Conservation (phyloP, 139 green algal genomes). For the Mesotaenium endlicherianum region DNA sequence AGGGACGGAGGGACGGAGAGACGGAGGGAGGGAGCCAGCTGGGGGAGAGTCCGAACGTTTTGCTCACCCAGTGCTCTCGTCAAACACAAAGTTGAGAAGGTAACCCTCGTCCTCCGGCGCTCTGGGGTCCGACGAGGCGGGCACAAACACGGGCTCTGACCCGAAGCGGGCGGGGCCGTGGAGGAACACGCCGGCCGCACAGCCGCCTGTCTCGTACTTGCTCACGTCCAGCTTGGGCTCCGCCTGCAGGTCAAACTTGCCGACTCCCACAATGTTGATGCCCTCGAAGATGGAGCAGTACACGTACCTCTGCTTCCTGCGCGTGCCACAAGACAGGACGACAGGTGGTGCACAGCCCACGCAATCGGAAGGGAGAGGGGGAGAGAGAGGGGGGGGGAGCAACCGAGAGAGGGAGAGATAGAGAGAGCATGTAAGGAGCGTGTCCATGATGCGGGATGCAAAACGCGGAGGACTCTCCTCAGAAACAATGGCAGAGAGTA, state of each 20-base stretch:
- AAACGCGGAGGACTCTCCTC: too few relatives aligned
- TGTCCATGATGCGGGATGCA: too few relatives aligned
- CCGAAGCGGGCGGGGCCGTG: slow-evolving; percentile 54
- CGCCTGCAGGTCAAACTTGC: slow-evolving; percentile 66
- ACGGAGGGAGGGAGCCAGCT: too few relatives aligned
- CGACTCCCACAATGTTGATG: slow-evolving; percentile 61
- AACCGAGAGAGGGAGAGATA: background rate
- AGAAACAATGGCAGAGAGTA: too few relatives aligned
- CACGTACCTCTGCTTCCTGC: slow-evolving; percentile 39
- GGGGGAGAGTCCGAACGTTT: too few relatives aligned
- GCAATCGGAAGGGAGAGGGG: background rate
- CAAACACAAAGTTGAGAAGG: slow-evolving; percentile 69
- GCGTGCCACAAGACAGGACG: background rate
- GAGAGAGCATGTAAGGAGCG: background rate
- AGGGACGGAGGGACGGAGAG: too few relatives aligned
- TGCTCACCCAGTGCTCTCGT: slow-evolving; percentile 33
- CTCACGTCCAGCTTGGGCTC: background rate
- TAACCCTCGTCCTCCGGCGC: slow-evolving; percentile 72
- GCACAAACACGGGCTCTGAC: slow-evolving; percentile 76
- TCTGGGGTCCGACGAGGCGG: slow-evolving; percentile 22
- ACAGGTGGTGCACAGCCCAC: background rate
- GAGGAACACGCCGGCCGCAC: slow-evolving; percentile 42
- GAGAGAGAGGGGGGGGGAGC: background rate
- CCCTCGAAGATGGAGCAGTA: slow-evolving; percentile 4
- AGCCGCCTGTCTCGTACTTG: background rate